Evolutionary conservation across 2,329 filamentous ascomycete genomes (phyloP), one percentile per base, ranked within the genome.

Genomic region (Stachybotrys echinatus): DNA sequence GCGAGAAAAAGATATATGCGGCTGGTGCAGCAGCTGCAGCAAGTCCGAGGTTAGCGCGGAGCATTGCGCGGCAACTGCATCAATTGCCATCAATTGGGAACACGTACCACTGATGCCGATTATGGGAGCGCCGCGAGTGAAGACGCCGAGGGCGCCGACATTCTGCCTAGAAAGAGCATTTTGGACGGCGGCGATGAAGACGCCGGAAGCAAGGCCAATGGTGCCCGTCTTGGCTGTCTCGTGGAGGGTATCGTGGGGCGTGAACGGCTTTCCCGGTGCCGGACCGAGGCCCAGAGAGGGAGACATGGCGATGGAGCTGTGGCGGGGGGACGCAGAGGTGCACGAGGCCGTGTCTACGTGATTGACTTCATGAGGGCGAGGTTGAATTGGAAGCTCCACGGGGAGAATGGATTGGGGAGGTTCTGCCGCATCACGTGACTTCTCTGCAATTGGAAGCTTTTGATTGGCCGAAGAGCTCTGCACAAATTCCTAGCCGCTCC

Each of bases 141-240:
- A 85, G 62, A 96, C 80, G 58, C 88, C 88, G 75, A 86, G 82
- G 54, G 85, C 80, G 60, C 91, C 89, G 57, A 94, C 76, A 69
- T 96, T 96, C 66, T 83, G 79, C 75, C 84, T 91, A 49, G 85
- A 79, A 60, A 96, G 80, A 52, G 91, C 89, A 75, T 95, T 97
- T 75, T 92, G 88, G 57, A 95, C 79, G 49, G 88, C 85, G 47
- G 89, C 87, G 53, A 87, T 67, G 69, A 90, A 79, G 65, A 88
- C 73, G 61, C 91, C 91, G 52, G 80, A 80, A 52, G 74, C 73
- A 62, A 84, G 83, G 53, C 85, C 84, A 60, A 89, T 71, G 55
- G 84, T 62, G 39, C 79, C 81, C 54, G 83, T 82, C 66, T 81
- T 83, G 65, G 85, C 72, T 47, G 85, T 80, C 55, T 79, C 77